Base-by-base conservation (phyloP, 352 stramenopile species). In the Phytophthora pisi region DNA sequence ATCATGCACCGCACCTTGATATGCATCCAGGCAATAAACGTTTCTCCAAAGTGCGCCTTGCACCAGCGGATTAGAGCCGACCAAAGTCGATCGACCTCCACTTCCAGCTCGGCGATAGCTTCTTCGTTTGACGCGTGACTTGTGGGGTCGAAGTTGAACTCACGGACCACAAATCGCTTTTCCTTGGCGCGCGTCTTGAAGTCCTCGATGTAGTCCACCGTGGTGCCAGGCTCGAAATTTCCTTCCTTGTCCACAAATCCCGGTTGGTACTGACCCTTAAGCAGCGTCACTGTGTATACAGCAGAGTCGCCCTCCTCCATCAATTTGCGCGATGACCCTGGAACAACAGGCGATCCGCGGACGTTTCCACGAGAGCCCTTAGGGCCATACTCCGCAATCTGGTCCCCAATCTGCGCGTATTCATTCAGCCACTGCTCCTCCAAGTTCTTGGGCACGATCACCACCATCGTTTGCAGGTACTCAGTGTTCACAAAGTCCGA, bases 21-120 rank as follows among this genome's bases (percentile, higher is more conserved):
- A 74, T 99, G 97, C 89, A 99, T 98, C 97, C 97, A 99, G 10
- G 96, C 96, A 51, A 98, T 97, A 68, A 99, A 99, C 9, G 95
- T 94, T 77, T 99, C 97, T 70, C 96, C 96, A 77, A 98, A 99
- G 75, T 99, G 97, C 18, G 95, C 96, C 78, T 98, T 98, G 88
- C 97, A 99, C 97, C 97, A 99, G 58, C 96, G 92, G 53, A 98
- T 92, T 57, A 99, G 91, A 6, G 92, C 93, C 40, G 85, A 96
- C 74, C 94, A 97, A 67, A 98, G 93, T 51, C 96, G 93, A 67
- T 99, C 94, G 13, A 99, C 93, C 49, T 97, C 96, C 23, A 95
- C 88, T 64, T 96, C 85, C 26, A 96, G 66, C 64, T 93, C 81
- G 0, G 85, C 85, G 38, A 95, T 90, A 38, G 87, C 90, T 69